Base-by-base conservation (phyloP, 2,329 filamentous ascomycete genomes). In the Grosmannia clavigera region DNA sequence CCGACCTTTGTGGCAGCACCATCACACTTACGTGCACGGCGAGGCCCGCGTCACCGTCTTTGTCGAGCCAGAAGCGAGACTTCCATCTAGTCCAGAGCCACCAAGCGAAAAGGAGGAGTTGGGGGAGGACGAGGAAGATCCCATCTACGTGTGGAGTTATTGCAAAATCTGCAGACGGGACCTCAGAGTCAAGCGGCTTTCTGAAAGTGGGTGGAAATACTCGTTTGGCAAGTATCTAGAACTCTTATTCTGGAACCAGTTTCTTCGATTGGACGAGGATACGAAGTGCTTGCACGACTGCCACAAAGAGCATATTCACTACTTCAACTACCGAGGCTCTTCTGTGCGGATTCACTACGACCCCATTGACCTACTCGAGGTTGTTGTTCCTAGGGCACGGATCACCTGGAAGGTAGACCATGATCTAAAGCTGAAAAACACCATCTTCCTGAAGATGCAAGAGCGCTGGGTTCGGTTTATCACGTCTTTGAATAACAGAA, bases 191-290 rank as follows among this genome's bases (percentile, higher is more conserved):
- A 88, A 89, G 65, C 85, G 87, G 38, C 96, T 99, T 90, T 96
- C 92, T 0, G 85, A 91, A 60, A 91, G 85, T 67, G 95, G 92
- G 0, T 99, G 91, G 88, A 96, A 95, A 70, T 99, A 99, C 71
- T 99, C 94, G 0, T 95, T 99, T 68, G 94, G 90, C 12, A 99
- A 99, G 72, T 99, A 97, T 68, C 78, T 99, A n/a, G 94, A 99
- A 72, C 78, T 99, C 22, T 91, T 92, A 2, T 97, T 97, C 71
- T 99, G 92, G 92, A 92, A 92, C 68, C 87, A 84, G 51, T 87
- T 90, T 46, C 75, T 97, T 56, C 88, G 85, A 69, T 84, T 86
- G 66, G 85, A 82, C 65, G 83, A 85, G 33, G 78, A 88, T 46
- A 52, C 58, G 5, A 76, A 71, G 58, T 99, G 95, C 69, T 83